Base-by-base conservation (phyloP, 1,284 basidiomycete genomes). In the Quambalaria eucalypti region DNA sequence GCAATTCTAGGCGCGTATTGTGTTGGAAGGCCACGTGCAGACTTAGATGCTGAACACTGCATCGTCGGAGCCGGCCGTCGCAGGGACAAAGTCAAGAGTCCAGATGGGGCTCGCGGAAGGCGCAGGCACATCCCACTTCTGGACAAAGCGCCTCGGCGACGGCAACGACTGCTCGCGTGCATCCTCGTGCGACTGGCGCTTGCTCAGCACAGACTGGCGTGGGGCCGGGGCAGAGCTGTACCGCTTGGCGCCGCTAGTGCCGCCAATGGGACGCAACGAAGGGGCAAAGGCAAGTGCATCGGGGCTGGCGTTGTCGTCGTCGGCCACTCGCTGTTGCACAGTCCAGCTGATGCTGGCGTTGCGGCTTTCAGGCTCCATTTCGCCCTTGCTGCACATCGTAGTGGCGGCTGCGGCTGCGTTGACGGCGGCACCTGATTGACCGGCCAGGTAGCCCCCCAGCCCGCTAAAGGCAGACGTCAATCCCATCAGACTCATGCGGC, bases 381-480 rank as follows among this genome's bases (percentile, higher is more conserved):
- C 38, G 29, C 42, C 48, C 25, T 36, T 36, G 28, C 28, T 50
- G 61, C 65, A 66, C 61, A 66, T 66, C 55, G 59, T 61, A 0
- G 61, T 62, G 9, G 62, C 62, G 1, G 56, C 48, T 1, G 57
- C 60, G 4, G 60, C 62, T 3, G 56, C 57, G 16, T 28, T 52
- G 21, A 61, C 57, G 5, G 64, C 56, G 1, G 60, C 58, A 8
- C 57, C 57, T n/a, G 39, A 38, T 40, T 64, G 58, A 29, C 57
- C 62, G 2, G 65, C 59, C 48, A 65, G 28, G 23, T 69, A 69
- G 7, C 66, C 65, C 19, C 66, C 62, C 31, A 67, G 28, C 3
- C 66, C 66, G 10, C 53, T 59, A 39, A 69, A 67, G 12, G 66
- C 66, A 10, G 62, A 61, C 9, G 62, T 65, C 3, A 68, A 40